phyloP scores from a whole-genome alignment of 768 basidiomycete genomes.

The Trametes maxima region DNA sequence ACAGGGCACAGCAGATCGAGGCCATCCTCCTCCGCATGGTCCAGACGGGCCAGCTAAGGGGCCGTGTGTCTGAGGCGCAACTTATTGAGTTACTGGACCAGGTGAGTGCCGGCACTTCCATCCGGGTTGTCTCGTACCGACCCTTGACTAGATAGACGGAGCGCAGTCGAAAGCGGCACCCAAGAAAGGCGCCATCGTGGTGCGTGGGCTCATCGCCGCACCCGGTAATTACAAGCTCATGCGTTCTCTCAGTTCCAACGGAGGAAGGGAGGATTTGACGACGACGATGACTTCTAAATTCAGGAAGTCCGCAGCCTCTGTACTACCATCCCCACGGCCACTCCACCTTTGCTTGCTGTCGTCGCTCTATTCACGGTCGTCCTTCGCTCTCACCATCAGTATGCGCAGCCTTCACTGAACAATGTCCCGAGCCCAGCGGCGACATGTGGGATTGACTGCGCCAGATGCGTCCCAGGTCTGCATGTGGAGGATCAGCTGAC shows the following conservation, averaged over 20 bases:
- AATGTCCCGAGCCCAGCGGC: not conserved
- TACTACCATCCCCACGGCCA: conserved; percentile 2
- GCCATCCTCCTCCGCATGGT: conserved; percentile 78
- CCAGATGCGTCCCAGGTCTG: not conserved
- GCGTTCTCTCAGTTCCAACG: conserved; percentile 34
- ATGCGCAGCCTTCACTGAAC: not conserved
- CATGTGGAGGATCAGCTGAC: conserved; percentile 14
- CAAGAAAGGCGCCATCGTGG: conserved; percentile 45
- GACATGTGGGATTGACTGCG: conserved; percentile 3
- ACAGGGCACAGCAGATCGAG: conserved; percentile 81
- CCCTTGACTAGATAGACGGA: conserved; percentile 43
- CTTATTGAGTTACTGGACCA: conserved; percentile 87
- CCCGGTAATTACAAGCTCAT: not conserved
- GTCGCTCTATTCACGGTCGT: not conserved
- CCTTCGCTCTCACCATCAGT: not conserved
- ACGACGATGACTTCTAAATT: conserved; percentile 36
- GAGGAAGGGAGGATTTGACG: conserved; percentile 38
- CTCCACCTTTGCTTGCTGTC: conserved; percentile 6
- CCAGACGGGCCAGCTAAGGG: conserved; percentile 78
- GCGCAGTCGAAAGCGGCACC: conserved; percentile 39
- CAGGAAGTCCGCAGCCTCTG: conserved; percentile 13
- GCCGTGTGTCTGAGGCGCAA: conserved; percentile 76
- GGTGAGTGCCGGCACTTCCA: conserved; percentile 42
- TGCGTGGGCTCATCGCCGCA: conserved; percentile 26
- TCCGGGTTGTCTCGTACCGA: not conserved